Evolutionary conservation across 805 yeast species (phyloP).

Genomic region (Candida nitratophila): DNA sequence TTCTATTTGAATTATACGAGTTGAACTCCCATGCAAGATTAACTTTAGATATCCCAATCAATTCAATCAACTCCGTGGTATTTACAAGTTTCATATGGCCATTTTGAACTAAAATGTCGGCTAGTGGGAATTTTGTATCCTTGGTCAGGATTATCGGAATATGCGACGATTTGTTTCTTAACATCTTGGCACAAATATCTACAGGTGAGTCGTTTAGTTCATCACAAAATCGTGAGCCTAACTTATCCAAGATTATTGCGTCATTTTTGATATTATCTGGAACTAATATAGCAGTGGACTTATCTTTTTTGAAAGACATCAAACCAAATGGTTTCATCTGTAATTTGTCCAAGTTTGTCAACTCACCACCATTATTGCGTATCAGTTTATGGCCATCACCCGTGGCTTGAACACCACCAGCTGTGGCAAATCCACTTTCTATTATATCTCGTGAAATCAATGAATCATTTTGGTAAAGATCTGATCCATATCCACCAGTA

Average conservation of each 20-base stretch:
- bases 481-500: constrained; percentile 64
- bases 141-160: background rate
- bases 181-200: constrained; percentile 6
- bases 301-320: constrained; percentile 31
- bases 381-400: constrained; percentile 54
- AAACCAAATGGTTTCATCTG: constrained; percentile 62
- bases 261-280: constrained; percentile 4
- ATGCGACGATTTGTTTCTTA: background rate
- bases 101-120: background rate
- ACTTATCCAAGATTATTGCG: constrained; percentile 5
- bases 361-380: constrained; percentile 39
- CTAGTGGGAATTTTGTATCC: background rate
- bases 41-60: background rate
- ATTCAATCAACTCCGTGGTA: background rate
- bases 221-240: constrained; percentile 8
- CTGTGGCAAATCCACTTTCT: constrained; percentile 38
- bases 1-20: background rate
- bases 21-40: background rate
- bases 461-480: constrained; percentile 37
- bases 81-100: background rate
- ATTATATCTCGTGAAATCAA: constrained; percentile 34
- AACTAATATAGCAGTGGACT: constrained; percentile 12
- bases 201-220: constrained; percentile 3
- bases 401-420: constrained; percentile 40
- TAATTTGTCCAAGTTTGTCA: constrained; percentile 50